A percentile compares a stretch with the other conserved stretches of the same genome.
These are phyloP conservation scores for Globisporangium sylvaticum DNA, from an alignment of 352 stramenopile species.

Conservation along the genomic window DNA sequence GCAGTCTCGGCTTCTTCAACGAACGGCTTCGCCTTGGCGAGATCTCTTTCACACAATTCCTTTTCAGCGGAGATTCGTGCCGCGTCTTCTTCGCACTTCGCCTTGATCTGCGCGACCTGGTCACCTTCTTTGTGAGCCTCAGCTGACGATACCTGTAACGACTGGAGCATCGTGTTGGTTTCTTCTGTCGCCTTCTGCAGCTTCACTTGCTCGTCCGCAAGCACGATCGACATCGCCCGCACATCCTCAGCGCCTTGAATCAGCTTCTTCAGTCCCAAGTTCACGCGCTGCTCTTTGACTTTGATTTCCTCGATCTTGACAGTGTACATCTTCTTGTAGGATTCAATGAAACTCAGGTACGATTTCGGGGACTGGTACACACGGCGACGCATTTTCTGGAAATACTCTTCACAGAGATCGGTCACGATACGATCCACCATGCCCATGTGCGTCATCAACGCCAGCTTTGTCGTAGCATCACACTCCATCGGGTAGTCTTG, in stretches of 20 bases:
- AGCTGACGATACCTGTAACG: conserved; percentile 92
- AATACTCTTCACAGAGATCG: conserved; percentile 97
- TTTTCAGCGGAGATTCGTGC: conserved; percentile 95
- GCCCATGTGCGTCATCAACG: conserved; percentile 97
- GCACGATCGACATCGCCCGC: conserved; percentile 95
- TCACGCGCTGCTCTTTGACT: conserved; percentile 96
- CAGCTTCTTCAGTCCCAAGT: conserved; percentile 96
- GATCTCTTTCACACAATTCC: conserved; percentile 91
- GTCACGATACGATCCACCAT: conserved; percentile 97
- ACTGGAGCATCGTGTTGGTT: conserved; percentile 97
- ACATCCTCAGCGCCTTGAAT: conserved; percentile 97
- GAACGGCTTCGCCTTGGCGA: conserved; percentile 98
- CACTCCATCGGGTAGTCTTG: conserved; percentile 95
- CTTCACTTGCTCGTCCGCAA: conserved; percentile 96
- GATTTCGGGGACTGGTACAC: conserved; percentile 99
- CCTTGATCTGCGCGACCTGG: conserved; percentile 95
- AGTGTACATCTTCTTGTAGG: conserved; percentile 97
- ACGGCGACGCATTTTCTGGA: conserved; percentile 95
- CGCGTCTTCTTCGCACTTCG: conserved; percentile 95
- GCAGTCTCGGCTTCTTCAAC: conserved; percentile 97
- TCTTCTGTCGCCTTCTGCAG: conserved; percentile 95
- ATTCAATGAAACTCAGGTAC: conserved; percentile 98
- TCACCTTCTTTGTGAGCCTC: conserved; percentile 97
- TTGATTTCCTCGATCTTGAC: conserved; percentile 94
- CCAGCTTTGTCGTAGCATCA: conserved; percentile 76